Evolutionary conservation across 148 eudicot genomes (phyloP), one percentile per base, ranked within the genome.

Genomic region (Cornus suecica): DNA sequence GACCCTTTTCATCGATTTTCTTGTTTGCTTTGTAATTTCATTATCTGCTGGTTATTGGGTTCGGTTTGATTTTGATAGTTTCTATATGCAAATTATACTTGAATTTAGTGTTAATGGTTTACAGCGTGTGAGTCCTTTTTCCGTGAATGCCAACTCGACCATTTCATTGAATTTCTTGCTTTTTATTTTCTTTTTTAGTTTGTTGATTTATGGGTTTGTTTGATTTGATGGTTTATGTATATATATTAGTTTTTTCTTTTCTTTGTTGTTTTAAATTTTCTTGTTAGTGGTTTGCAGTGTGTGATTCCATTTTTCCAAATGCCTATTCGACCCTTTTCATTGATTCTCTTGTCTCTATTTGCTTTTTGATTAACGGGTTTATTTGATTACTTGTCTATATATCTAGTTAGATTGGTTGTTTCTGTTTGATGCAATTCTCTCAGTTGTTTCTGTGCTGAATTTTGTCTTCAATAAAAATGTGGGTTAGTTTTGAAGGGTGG

Each of bases 271-370:
- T n/a, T n/a, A n/a, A n/a, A n/a, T n/a, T n/a, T 32, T 32, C 4
- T 32, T 32, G 37, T 32, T 32, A 32, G 37, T 32, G 37, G 37
- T 32, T 32, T 32, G 7, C 37, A 32, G 37, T 32, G 97, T 94
- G 98, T 94, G 78, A 79, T 87, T 85, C 7, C 66, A 10, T 45
- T 60, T 34, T 28, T 11, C 58, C 41, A 2, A 29, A 4, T 25
- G n/a, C 22, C 9, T 23, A 13, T 69, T 52, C 22, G 58, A 7
- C 24, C 24, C 25, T 58, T 58, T 58, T 58, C 1, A 2, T 58
- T 58, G 8, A 58, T 58, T 22, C n/a, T 22, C 3, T 58, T 58
- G 58, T 52, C 2, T 11, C 18, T 48, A 48, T 13, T 48, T 48
- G 54, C 20, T 48, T 48, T 30, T 15, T 14, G 14, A 8, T 29